Evolutionary conservation across 2,329 filamentous ascomycete species (phyloP).

Genomic region (Penicillium glabrum): DNA sequence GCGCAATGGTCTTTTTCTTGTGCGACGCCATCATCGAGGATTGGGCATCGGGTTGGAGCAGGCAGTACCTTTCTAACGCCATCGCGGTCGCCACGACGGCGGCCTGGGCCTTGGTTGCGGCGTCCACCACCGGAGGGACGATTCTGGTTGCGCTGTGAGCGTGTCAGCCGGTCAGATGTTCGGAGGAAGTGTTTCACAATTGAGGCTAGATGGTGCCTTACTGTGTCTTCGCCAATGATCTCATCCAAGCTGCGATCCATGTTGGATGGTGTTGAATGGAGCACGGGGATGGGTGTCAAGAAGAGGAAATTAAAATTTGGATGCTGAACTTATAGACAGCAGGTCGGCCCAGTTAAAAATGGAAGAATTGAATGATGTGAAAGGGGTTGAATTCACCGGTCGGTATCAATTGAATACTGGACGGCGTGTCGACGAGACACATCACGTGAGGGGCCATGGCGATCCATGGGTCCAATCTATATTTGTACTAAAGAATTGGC

Average conservation of each 20-base stretch:
- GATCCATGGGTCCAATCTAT: neutral
- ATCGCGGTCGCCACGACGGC: constrained; percentile 83
- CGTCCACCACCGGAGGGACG: constrained; percentile 31
- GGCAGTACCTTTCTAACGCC: constrained; percentile 80
- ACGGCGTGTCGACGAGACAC: neutral
- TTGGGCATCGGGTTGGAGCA: neutral
- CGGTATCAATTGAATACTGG: neutral
- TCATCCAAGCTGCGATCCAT: constrained; percentile 68
- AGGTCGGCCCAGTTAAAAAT: neutral
- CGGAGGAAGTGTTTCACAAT: neutral
- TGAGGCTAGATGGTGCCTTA: constrained; percentile 32
- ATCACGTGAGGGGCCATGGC: neutral
- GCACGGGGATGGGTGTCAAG: neutral
- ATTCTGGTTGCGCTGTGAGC: constrained; percentile 24
- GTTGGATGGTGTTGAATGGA: constrained; percentile 16
- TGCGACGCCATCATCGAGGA: constrained; percentile 3
- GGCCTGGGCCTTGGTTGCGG: constrained; percentile 55
- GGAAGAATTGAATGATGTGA: neutral
- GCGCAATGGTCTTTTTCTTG: constrained; percentile 1
- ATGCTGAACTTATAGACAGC: neutral
- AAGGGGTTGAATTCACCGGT: neutral
- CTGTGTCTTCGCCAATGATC: constrained; percentile 62
- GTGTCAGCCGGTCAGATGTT: constrained; percentile 13
- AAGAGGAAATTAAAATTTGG: neutral
- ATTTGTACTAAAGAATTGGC: too few relatives aligned